A percentile compares a stretch with the other conserved stretches of the same genome.
Conservation (phyloP, 352 stramenopile genomes). For the Plasmopara halstedii region DNA sequence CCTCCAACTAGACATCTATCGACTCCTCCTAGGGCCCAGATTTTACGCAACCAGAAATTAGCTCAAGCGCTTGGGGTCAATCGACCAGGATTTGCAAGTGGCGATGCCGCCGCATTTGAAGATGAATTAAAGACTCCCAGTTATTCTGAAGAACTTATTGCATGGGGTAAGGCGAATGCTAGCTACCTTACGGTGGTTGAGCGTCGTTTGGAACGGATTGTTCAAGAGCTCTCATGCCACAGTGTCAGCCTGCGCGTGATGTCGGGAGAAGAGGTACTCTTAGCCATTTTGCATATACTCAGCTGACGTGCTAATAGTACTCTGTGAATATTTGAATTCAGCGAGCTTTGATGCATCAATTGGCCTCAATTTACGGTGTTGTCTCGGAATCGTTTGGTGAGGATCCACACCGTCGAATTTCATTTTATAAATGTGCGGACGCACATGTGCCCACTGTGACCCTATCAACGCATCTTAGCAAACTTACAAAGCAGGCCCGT, state of each 20-base stretch:
- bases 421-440: slow-evolving; percentile 63
- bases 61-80: slow-evolving; percentile 53
- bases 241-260: slow-evolving; percentile 72
- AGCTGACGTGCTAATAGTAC: too few species aligned
- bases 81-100: slow-evolving; percentile 26
- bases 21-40: slow-evolving; percentile 36
- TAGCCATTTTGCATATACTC: neutral
- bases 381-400: slow-evolving; percentile 71
- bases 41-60: slow-evolving; percentile 61
- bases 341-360: slow-evolving; percentile 63
- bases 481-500: slow-evolving; percentile 20
- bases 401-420: slow-evolving; percentile 59
- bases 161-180: slow-evolving; percentile 66
- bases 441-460: slow-evolving; percentile 44
- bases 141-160: slow-evolving; percentile 51
- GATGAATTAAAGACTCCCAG: slow-evolving; percentile 68
- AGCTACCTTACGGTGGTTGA: slow-evolving; percentile 68
- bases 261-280: slow-evolving; percentile 44
- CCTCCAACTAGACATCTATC: slow-evolving; percentile 12
- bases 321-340: slow-evolving; percentile 12
- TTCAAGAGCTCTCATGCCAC: slow-evolving; percentile 56
- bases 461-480: slow-evolving; percentile 46
- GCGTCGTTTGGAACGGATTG: slow-evolving; percentile 64
- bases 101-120: slow-evolving; percentile 47
- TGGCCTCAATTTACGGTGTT: slow-evolving; percentile 57